phyloP scores from a whole-genome alignment of 192 early-diverging fungal species.

The Paraglomus occultum region DNA sequence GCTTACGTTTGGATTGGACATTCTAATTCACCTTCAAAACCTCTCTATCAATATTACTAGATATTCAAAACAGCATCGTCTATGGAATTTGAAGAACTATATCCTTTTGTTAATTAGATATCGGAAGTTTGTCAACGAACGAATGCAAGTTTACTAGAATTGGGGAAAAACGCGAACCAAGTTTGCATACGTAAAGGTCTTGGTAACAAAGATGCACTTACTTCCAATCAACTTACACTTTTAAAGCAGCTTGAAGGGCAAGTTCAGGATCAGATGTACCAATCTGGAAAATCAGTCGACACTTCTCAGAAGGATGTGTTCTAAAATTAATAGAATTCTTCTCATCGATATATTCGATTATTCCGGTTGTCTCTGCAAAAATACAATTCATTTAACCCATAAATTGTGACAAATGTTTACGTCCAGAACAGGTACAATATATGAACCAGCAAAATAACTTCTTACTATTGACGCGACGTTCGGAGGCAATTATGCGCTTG shows the following conservation, averaged over 20 bases:
- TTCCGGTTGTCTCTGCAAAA: conserved; percentile 56
- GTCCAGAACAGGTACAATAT: not conserved
- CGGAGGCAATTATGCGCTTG: conserved; percentile 72
- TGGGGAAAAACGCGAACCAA: no score
- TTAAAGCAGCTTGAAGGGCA: conserved; percentile 81
- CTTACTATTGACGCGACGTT: conserved; percentile 73
- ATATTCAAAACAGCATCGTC: no score
- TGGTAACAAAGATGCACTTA: not conserved
- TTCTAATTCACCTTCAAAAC: no score
- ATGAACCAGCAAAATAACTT: not conserved
- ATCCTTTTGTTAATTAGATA: no score
- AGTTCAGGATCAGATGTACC: conserved; percentile 86
- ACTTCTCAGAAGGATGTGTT: conserved; percentile 75
- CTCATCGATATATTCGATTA: conserved; percentile 71
- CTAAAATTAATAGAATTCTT: conserved; percentile 63
- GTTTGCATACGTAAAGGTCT: not conserved
- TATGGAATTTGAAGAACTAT: no score
- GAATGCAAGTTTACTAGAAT: no score
- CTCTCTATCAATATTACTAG: no score
- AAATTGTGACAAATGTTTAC: not conserved
- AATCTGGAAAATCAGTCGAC: conserved; percentile 84
- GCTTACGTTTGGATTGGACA: no score
- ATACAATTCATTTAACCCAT: not conserved
- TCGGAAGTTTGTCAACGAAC: no score
- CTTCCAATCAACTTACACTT: conserved; percentile 55